Base-by-base conservation (phyloP, 1,284 basidiomycete genomes). In the Ustilago crameri region DNA sequence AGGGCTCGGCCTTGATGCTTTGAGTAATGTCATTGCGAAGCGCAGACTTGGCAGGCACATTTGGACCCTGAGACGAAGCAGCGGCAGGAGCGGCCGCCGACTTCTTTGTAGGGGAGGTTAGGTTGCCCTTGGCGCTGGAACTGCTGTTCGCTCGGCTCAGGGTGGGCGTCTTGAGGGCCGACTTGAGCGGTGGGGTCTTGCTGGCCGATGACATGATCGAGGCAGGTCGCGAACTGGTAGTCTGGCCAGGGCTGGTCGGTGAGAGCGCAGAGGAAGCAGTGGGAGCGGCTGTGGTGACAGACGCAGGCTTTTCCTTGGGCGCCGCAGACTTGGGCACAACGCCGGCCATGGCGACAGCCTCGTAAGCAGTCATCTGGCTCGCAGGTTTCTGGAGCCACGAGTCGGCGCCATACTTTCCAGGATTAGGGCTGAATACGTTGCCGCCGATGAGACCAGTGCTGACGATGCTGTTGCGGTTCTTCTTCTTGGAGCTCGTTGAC, bases 321-420 rank as follows among this genome's bases (percentile, higher is more conserved):
- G 67, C 51, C 9, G 75, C 45, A 7, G 55, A 46, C 15, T 73
- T 66, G 24, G 77, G 63, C 14, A 73, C 68, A 7, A 76, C 70
- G 26, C 72, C 76, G 3, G 73, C 75, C 63, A 75, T 69, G n/a
- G 76, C 72, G 2, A 76, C 79, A 17, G 64, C 71, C 44, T 78
- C 65, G 32, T 74, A 71, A 5, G 69, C 69, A 3, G 69, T 70
- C 60, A 74, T 71, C 50, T 74, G 72, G 35, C 53, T 68, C 0
- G 48, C 60, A 2, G 71, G 66, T 47, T 68, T 73, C 56, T 59
- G 55, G 50, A 68, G 47, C 75, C 75, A 77, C 15, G 73, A 70
- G 26, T 69, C 75, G 4, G 76, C 73, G 5, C 63, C 72, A 35
- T 60, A 74, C 54, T 75, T 79, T 46, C 63, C 68, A 2, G 69